phyloP scores from a whole-genome alignment of 192 early-diverging fungal species.

The Backusella sp. region DNA sequence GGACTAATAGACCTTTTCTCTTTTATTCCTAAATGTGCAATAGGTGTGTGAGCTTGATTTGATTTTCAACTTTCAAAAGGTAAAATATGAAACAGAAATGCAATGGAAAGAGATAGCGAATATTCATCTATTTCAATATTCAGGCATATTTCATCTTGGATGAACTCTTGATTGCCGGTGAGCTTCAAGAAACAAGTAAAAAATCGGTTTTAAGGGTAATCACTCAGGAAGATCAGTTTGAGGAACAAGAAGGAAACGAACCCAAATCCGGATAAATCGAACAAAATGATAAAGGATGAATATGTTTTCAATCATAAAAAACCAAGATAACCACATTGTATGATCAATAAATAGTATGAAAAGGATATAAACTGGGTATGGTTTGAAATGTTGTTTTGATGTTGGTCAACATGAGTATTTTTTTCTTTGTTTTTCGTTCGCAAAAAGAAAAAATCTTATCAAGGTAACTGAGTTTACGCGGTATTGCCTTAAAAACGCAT shows the following conservation, averaged over 20 bases:
- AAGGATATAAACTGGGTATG: not conserved
- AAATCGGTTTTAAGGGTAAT: conserved; percentile 69
- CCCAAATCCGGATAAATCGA: conserved; percentile 55
- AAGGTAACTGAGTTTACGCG: no score
- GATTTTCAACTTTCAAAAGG: conserved; percentile 96
- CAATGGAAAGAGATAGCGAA: not conserved
- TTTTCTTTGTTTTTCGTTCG: no score
- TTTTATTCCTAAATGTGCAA: not conserved
- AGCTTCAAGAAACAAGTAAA: conserved; percentile 95
- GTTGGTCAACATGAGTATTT: no score
- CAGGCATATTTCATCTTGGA: conserved; percentile 85
- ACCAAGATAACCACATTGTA: not conserved
- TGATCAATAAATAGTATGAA: not conserved
- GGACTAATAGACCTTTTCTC: not conserved
- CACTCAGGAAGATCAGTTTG: conserved; percentile 72
- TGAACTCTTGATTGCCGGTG: conserved; percentile 87
- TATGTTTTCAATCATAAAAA: not conserved
- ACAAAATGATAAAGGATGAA: not conserved
- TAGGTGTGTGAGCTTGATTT: conserved; percentile 93
- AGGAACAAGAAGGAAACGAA: conserved; percentile 70
- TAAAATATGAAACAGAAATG: conserved; percentile 2
- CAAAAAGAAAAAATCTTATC: no score
- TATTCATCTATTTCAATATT: not conserved
- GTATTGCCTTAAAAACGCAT: no score
- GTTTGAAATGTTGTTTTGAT: no score